Conservation (phyloP, 2,329 filamentous ascomycete species). For the Xylariaceae sp. region DNA sequence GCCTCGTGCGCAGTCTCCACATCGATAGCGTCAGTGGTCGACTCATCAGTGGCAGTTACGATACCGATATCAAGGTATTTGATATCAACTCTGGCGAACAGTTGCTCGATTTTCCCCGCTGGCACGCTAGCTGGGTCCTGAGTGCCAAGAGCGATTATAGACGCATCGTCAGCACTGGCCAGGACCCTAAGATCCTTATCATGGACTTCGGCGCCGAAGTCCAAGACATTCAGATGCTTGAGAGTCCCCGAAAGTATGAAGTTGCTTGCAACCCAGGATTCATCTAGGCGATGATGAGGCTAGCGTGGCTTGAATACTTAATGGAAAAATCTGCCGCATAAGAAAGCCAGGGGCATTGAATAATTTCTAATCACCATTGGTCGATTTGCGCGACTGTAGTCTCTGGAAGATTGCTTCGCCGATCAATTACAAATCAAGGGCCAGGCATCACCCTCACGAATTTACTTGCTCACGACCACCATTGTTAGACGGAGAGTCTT, state of each 20-base stretch:
- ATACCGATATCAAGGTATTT: slow-evolving; percentile 92
- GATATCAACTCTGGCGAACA: slow-evolving; percentile 76
- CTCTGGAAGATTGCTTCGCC: too few species aligned
- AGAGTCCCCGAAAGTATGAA: slow-evolving; percentile 37
- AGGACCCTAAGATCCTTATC: slow-evolving; percentile 87
- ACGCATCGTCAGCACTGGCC: slow-evolving; percentile 88
- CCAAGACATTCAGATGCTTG: slow-evolving; percentile 53
- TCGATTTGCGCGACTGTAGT: too few species aligned
- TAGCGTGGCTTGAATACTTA: too few species aligned
- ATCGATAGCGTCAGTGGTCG: slow-evolving; percentile 83
- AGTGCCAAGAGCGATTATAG: slow-evolving; percentile 95
- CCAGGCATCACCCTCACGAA: not conserved
- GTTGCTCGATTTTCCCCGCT: slow-evolving; percentile 82
- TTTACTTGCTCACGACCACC: not conserved
- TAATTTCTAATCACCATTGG: not conserved
- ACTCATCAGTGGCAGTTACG: slow-evolving; percentile 88
- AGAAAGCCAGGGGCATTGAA: not conserved
- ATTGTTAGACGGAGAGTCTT: too few species aligned
- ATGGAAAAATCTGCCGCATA: too few species aligned
- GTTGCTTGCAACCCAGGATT: slow-evolving; percentile 28
- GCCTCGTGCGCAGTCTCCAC: slow-evolving; percentile 84
- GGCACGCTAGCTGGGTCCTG: slow-evolving; percentile 95
- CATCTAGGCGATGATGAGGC: slow-evolving; percentile 18
- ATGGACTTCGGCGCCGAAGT: slow-evolving; percentile 80
- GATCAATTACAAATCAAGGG: too few species aligned